phyloP scores from a whole-genome alignment of 1,139 yeast genomes.

The Kodamaea ohmeri region DNA sequence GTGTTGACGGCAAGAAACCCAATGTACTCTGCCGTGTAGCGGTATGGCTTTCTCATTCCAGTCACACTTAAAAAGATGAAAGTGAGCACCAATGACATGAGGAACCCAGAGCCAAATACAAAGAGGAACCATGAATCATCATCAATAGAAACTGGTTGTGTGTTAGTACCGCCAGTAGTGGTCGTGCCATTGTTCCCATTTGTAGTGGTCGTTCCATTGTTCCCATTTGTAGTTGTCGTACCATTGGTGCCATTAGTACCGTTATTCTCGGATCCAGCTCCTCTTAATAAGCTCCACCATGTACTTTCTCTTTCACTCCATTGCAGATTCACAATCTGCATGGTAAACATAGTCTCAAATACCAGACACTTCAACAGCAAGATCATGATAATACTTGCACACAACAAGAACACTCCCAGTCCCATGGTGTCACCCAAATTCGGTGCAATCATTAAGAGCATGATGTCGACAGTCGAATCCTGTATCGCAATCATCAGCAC shows the following conservation, averaged over 20 bases:
- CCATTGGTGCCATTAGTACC: neutral
- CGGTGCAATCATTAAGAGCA: conserved; percentile 59
- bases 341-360: conserved; percentile 76
- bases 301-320: conserved; percentile 66
- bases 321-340: conserved; percentile 68
- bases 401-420: conserved; percentile 55
- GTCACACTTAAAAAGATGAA: conserved; percentile 57
- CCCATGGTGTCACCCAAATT: conserved; percentile 24
- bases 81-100: conserved; percentile 57
- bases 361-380: conserved; percentile 69
- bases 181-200: conserved; percentile 10
- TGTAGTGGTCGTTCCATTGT: neutral
- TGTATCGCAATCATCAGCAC: conserved; percentile 64
- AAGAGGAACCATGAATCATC: conserved; percentile 65
- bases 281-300: conserved; percentile 63
- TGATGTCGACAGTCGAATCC: conserved; percentile 69
- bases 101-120: conserved; percentile 68
- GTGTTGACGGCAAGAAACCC: conserved; percentile 57
- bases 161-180: conserved; percentile 6
- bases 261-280: conserved; percentile 20
- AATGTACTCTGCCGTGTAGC: conserved; percentile 58
- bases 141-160: conserved; percentile 25
- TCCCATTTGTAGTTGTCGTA: neutral
- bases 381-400: conserved; percentile 67
- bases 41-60: conserved; percentile 59